Evolutionary conservation across 306 rosid species (phyloP).

Genomic region (Vigna radiata): DNA sequence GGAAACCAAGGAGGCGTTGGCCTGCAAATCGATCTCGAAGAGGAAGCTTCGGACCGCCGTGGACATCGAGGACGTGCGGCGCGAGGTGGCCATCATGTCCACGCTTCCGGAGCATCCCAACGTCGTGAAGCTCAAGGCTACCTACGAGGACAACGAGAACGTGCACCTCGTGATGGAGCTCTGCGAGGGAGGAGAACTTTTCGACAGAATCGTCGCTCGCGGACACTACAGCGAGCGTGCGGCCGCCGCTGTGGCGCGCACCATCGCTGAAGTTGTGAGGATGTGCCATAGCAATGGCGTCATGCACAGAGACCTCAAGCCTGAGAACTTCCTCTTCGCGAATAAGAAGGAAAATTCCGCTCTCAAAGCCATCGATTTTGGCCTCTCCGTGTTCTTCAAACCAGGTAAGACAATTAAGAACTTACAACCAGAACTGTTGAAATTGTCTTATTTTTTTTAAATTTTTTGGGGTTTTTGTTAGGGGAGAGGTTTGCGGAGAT

Average conservation of each 20-base stretch:
- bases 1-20: slow-evolving; percentile 69
- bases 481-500: slow-evolving; percentile 78
- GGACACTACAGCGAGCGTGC: slow-evolving; percentile 80
- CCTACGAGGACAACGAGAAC: slow-evolving; percentile 74
- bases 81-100: slow-evolving; percentile 82
- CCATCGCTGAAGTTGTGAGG: slow-evolving; percentile 73
- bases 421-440: neutral
- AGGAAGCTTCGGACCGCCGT: slow-evolving; percentile 78
- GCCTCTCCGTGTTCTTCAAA: slow-evolving; percentile 72
- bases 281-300: slow-evolving; percentile 83
- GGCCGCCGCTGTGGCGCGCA: slow-evolving; percentile 64
- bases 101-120: slow-evolving; percentile 76
- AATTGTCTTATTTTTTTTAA: neutral
- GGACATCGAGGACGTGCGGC: slow-evolving; percentile 73
- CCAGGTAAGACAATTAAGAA: slow-evolving; percentile 53
- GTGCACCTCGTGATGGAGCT: slow-evolving; percentile 86
- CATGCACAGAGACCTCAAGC: slow-evolving; percentile 84
- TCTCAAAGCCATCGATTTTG: slow-evolving; percentile 86
- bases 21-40: slow-evolving; percentile 93
- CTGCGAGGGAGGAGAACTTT: slow-evolving; percentile 79
- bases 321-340: slow-evolving; percentile 73
- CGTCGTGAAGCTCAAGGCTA: slow-evolving; percentile 68
- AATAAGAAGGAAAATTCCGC: slow-evolving; percentile 71
- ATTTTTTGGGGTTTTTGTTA: neutral
- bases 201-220: slow-evolving; percentile 71